Conservation (phyloP, 176 grass and related monocot species). For the Aegilops umbellulata region DNA sequence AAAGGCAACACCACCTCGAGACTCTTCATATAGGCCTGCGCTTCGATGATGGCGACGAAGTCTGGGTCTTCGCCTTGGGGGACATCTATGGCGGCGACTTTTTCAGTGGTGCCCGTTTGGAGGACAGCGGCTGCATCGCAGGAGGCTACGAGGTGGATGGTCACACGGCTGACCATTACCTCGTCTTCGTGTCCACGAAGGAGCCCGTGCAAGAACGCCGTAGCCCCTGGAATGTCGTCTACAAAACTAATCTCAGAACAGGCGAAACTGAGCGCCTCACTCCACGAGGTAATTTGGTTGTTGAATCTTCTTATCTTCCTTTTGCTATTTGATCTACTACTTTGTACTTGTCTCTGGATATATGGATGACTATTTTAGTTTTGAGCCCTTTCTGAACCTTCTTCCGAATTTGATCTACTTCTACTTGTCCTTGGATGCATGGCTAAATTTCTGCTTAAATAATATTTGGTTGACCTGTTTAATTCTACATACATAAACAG, state of each 20-base stretch:
- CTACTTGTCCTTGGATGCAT: background rate
- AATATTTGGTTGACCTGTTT: background rate
- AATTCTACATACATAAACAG: background rate
- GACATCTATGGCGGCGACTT: conserved; percentile 12
- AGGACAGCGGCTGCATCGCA: conserved; percentile 41
- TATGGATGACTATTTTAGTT: no score
- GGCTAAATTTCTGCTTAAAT: no score
- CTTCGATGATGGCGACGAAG: background rate
- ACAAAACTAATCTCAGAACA: conserved; percentile 26
- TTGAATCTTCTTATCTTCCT: background rate
- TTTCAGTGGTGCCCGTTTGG: conserved; percentile 28
- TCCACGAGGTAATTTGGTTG: conserved; percentile 6
- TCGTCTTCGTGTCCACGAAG: conserved; percentile 48
- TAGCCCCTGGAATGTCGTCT: conserved; percentile 38
- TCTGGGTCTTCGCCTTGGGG: conserved; percentile 13
- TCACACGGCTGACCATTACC: background rate
- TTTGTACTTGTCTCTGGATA: no score
- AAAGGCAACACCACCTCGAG: conserved; percentile 36
- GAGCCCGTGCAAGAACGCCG: background rate
- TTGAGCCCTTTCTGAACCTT: no score
- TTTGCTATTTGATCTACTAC: background rate
- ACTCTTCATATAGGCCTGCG: conserved; percentile 29
- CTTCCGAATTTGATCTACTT: background rate
- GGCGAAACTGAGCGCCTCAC: conserved; percentile 29
- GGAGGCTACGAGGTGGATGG: conserved; percentile 11